phyloP scores from a whole-genome alignment of 257 asterid species.

The Capsicum chinense region DNA sequence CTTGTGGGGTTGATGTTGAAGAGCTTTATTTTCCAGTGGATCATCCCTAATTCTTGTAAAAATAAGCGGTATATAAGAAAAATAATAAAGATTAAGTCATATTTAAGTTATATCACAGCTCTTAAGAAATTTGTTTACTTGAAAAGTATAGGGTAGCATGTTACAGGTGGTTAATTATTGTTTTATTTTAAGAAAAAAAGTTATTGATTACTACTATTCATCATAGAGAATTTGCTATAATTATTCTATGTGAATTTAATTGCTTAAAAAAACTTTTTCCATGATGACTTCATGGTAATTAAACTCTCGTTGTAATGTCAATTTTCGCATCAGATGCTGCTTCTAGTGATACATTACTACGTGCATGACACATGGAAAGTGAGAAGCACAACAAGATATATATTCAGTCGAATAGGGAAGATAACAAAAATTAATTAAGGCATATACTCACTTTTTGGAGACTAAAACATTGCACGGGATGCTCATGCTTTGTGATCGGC shows the following conservation, averaged over 20 bases:
- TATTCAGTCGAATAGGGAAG: slow-evolving; percentile 20
- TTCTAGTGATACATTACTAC: slow-evolving; percentile 32
- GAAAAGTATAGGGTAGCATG: background rate
- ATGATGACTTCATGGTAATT: background rate
- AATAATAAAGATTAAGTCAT: background rate
- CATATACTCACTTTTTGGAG: slow-evolving; percentile 47
- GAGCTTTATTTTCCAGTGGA: background rate
- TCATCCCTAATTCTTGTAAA: background rate
- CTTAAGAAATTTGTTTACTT: background rate
- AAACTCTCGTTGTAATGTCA: background rate
- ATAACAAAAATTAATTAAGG: slow-evolving; percentile 24
- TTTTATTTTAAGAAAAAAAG: no score
- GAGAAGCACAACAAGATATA: background rate
- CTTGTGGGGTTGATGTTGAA: background rate
- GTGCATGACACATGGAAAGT: background rate
- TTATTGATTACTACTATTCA: background rate
- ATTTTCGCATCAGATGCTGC: slow-evolving; percentile 59
- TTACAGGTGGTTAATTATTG: background rate
- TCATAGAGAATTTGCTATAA: background rate
- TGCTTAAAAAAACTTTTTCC: background rate
- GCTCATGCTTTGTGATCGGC: background rate
- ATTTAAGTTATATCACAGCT: no score
- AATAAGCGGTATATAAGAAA: background rate
- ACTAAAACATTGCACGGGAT: slow-evolving; percentile 43
- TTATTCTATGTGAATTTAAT: background rate